Evolutionary conservation across 2,329 filamentous ascomycete genomes (phyloP), one percentile per base, ranked within the genome.

Genomic region (Penicillium glabrum): DNA sequence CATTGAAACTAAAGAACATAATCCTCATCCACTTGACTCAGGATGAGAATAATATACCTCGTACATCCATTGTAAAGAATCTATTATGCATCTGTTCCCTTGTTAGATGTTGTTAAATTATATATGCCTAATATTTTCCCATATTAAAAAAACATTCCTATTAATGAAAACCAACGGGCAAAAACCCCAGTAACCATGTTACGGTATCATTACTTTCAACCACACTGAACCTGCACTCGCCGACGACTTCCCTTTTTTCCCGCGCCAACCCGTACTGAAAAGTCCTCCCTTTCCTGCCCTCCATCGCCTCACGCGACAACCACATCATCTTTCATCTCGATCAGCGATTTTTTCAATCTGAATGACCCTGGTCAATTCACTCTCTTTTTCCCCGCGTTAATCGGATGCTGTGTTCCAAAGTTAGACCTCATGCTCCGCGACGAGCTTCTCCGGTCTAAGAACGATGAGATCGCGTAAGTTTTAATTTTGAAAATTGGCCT

Each of bases 391-490:
- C 70, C 72, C 75, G 73, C 75, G 75, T 76, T 72, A 78, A 77
- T 80, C 77, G 77, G 74, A 80, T 80, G 78, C 72, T 73, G 75
- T 73, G 69, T 76, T 73, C 70, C 74, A 72, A 69, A 76, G 74
- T 68, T 76, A 75, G 75, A 72, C 77, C 75, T 75, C 70, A 79
- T 79, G 77, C 75, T 78, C 75, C 73, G 74, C 66, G 75, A 79
- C 73, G 77, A 79, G 75, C 76, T 78, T 67, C 74, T 80, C 69
- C 75, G 72, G 69, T 76, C 75, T 71, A 80, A 80, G 72, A 77
- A 78, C 68, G 75, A 79, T 75, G 78, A 80, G 76, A 77, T 79
- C 76, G 74, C 77, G 79, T 81, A 71, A 69, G 77, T 77, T 68
- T 72, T 71, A 67, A 67, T 70, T 64, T 67, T 41, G 49, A 58